Base-by-base conservation (phyloP, 1,284 basidiomycete species). In the Trametes versicolor region DNA sequence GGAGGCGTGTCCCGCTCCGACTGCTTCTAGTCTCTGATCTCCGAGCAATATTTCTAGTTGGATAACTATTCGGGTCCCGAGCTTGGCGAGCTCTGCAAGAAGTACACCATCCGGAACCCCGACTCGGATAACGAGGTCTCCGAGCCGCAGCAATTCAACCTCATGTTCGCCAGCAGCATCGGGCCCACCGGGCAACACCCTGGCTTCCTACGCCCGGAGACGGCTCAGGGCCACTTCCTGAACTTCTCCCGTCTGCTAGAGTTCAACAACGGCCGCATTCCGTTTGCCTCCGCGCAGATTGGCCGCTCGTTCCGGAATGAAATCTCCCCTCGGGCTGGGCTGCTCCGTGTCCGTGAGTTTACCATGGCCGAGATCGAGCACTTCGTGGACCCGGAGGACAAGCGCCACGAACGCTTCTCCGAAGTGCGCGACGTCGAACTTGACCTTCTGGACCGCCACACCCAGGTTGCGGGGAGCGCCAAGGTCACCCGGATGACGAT, bases 281-380 rank as follows among this genome's bases (percentile, higher is more conserved):
- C 97, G 2, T 99, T 99, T 76, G 98, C 97, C 15, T 97, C 95
- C 60, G 98, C 98, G 1, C 96, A 98, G 79, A 95, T 99, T 72
- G 98, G 98, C 61, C 91, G 94, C 70, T 91, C 94, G 36, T 99
- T 99, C 89, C 89, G 98, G 67, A 99, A 99, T 78, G 98, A 99
- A 79, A 99, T 99, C 74, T 97, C 96, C 7, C 98, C 98, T 29
- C 92, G 95, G 63, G 95, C 97, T 60, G 98, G 97, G 65, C 86
- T 99, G 53, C 86, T 99, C 58, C 96, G 98, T 70, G 98, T 99
- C 48, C 93, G 97, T 70, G 98, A 99, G 78, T 99, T 99, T 82
- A 98, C 95, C 41, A 98, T 99, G 97, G 98, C 96, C 60, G 98
- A 99, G 83, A 98, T 99, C 78, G 98, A 99, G 81, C 97, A 99